Evolutionary conservation across 352 stramenopile genomes (phyloP).

Genomic region (Phytophthora sansomeana): DNA sequence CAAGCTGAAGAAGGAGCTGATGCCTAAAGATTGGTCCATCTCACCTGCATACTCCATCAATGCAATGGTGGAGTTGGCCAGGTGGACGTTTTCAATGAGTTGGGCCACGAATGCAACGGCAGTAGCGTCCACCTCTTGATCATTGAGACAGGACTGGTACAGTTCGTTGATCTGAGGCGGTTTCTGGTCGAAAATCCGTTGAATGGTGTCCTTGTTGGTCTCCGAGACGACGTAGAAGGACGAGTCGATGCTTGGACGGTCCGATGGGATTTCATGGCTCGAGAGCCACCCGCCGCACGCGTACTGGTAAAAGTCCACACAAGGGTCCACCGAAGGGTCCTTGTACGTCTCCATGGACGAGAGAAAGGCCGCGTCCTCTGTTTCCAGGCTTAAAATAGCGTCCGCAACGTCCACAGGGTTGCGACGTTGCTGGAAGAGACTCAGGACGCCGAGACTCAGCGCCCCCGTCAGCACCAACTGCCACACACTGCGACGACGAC

Average conservation of each 20-base stretch:
- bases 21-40: slow-evolving; percentile 52
- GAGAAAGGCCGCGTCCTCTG: slow-evolving; percentile 50
- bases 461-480: slow-evolving; percentile 25
- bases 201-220: slow-evolving; percentile 61
- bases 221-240: slow-evolving; percentile 64
- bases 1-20: slow-evolving; percentile 63
- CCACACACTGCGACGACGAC: slow-evolving; percentile 19
- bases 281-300: slow-evolving; percentile 77
- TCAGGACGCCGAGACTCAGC: slow-evolving; percentile 27
- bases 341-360: slow-evolving; percentile 53
- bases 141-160: slow-evolving; percentile 63
- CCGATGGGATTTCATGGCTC: slow-evolving; percentile 55
- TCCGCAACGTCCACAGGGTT: slow-evolving; percentile 2
- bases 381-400: slow-evolving; percentile 25
- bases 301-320: slow-evolving; percentile 81
- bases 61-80: slow-evolving; percentile 43
- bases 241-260: slow-evolving; percentile 56
- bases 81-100: slow-evolving; percentile 51
- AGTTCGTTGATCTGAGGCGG: slow-evolving; percentile 67
- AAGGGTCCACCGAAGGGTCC: slow-evolving; percentile 64
- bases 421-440: slow-evolving; percentile 22
- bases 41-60: slow-evolving; percentile 55
- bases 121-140: slow-evolving; percentile 45
- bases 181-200: slow-evolving; percentile 54
- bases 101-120: slow-evolving; percentile 48